Evolutionary conservation across 176 grass and related monocot genomes (phyloP).

Genomic region (Carex scoparia): DNA sequence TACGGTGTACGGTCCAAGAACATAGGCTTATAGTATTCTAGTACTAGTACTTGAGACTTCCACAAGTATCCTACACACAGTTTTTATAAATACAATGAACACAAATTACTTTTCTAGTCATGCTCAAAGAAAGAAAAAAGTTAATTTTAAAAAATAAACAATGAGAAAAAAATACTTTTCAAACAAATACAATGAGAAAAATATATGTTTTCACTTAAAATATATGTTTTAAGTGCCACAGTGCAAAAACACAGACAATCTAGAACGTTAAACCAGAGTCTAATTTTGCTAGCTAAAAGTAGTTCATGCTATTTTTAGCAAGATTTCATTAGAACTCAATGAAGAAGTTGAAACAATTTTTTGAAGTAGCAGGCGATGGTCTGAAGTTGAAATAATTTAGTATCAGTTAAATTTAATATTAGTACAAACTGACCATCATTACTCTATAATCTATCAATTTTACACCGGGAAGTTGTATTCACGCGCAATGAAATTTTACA

Average conservation of each 20-base stretch:
- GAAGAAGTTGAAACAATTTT: neutral
- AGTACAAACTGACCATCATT: neutral
- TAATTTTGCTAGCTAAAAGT: neutral
- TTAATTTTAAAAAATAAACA: too few species aligned
- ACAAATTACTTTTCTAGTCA: neutral
- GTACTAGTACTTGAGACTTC: neutral
- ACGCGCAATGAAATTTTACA: neutral
- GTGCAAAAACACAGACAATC: neutral
- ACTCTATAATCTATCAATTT: neutral
- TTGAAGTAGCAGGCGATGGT: too few species aligned
- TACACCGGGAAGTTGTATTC: neutral
- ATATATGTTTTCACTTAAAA: neutral
- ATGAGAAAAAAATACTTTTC: too few species aligned
- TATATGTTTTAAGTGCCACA: too few species aligned
- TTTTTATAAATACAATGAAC: neutral
- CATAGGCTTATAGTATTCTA: neutral
- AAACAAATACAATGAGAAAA: neutral
- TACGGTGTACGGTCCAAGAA: too few species aligned
- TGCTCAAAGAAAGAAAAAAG: too few species aligned
- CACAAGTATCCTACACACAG: neutral
- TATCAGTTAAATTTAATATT: neutral
- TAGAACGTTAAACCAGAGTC: neutral
- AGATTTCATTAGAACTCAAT: neutral
- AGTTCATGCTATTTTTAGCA: neutral
- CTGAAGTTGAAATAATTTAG: neutral